Conservation (phyloP, 106 monocot genomes). For the Allium sativum region DNA sequence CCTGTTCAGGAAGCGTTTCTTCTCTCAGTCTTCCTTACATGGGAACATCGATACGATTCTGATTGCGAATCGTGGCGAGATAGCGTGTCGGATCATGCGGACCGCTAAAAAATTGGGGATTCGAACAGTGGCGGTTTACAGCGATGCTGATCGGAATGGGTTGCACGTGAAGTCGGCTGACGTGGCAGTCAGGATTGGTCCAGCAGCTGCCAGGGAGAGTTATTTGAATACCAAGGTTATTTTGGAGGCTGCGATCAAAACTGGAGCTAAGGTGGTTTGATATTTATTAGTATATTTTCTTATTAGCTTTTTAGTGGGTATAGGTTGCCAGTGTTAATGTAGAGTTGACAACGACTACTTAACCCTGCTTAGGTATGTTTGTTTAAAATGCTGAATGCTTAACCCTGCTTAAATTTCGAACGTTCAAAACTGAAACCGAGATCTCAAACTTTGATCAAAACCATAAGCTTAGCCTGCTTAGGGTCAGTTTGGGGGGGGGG, state of each 20-base stretch:
- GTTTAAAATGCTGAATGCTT: no score
- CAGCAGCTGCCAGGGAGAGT: conserved; percentile 70
- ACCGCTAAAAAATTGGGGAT: conserved; percentile 75
- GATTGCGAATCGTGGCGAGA: conserved; percentile 97
- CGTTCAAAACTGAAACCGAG: no score
- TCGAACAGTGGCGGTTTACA: conserved; percentile 90
- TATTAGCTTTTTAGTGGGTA: no score
- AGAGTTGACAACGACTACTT: no score
- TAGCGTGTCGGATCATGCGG: conserved; percentile 81
- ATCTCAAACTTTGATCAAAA: no score
- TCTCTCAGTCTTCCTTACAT: conserved; percentile 4
- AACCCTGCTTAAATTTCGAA: no score
- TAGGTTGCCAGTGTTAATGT: no score
- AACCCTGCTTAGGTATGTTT: no score
- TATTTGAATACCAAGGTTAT: conserved; percentile 74
- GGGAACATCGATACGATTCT: conserved; percentile 75
- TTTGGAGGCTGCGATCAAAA: conserved; percentile 65
- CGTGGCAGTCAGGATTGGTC: conserved; percentile 82
- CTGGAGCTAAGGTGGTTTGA: conserved; percentile 69
- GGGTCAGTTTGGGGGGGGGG: no score
- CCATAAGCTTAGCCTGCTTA: no score
- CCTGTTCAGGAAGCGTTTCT: conserved; percentile 2
- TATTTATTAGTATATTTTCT: no score
- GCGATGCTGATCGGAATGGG: conserved; percentile 66
- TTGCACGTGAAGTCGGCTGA: conserved; percentile 74